Base-by-base conservation (phyloP, 345 rosid genomes). In the Lagerstroemia speciosa region DNA sequence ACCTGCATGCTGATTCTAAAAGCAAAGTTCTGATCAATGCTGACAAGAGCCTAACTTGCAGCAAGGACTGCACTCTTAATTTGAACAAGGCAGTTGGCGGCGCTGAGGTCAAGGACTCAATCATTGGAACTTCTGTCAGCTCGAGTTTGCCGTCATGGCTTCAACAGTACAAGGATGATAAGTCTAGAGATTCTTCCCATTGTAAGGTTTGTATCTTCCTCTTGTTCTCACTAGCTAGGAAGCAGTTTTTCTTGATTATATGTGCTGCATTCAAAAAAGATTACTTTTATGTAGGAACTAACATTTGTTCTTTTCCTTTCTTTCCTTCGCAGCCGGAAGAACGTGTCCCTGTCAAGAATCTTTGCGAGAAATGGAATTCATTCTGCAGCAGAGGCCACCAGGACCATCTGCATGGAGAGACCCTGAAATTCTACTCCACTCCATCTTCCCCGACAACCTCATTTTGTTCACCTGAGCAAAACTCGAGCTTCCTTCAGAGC, bases 141-240 rank as follows among this genome's bases (percentile, higher is more conserved):
- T 81, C 86, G 72, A 82, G 76, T 71, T 75, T 88, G 80, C 93
- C 93, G 32, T 62, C 75, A 36, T 88, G 93, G 93, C 86, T 88
- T 24, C 84, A 75, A 66, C 79, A 76, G 71, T 74, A 78, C 79
- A 86, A 86, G 77, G 83, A 85, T 69, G 83, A 86, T 73, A 76
- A 68, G 32, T 64, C 62, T 71, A 68, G 69, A 65, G 78, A 67
- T 38, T 22, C 50, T 55, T 41, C 36, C 66, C 67, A 73, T 27
- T 72, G 78, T 45, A 76, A 77, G 85, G 88, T 86, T 65, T 69
- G 24, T 9, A 53, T 8, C 27, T 53, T 53, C 3, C 29, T n/a
- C 24, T 53, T 53, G 29, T 53, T n/a, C 30, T 53, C 60, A 53
- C 55, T 48, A 19, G 24, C 55, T 48, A 19, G 24, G 55, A 20